phyloP scores from a whole-genome alignment of 2,329 filamentous ascomycete species.

The Hymenoscyphus occultus region DNA sequence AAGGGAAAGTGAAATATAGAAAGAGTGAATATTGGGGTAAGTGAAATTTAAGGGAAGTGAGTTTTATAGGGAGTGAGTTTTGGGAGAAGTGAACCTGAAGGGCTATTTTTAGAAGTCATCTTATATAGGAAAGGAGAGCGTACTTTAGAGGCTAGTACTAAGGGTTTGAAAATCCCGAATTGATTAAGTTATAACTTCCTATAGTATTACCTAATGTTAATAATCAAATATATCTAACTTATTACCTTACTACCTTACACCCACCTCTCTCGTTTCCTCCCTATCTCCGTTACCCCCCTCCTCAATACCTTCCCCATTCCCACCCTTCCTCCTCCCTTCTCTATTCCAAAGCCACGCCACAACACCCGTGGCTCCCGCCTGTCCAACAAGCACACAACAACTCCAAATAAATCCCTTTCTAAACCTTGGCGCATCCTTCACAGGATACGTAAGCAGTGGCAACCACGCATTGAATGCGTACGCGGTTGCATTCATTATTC shows the following conservation, averaged over 20 bases:
- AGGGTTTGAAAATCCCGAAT: too few relatives aligned
- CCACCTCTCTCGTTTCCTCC: not conserved
- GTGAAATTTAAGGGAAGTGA: too few relatives aligned
- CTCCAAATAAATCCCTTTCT: conserved; percentile 38
- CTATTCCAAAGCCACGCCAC: conserved; percentile 11
- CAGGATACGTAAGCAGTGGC: conserved; percentile 37
- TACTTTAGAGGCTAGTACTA: too few relatives aligned
- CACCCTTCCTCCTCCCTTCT: conserved; percentile 6
- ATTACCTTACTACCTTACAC: not conserved
- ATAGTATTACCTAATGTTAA: too few relatives aligned
- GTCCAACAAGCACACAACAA: conserved; percentile 1
- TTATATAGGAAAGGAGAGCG: too few relatives aligned
- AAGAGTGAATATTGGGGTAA: too few relatives aligned
- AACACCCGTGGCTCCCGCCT: not conserved
- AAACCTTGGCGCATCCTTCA: conserved; percentile 40
- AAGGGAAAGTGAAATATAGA: too few relatives aligned
- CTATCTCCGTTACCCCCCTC: not conserved
- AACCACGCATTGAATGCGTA: conserved; percentile 47
- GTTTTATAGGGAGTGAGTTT: too few relatives aligned
- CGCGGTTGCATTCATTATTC: conserved; percentile 45
- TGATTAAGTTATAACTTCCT: too few relatives aligned
- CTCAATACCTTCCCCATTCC: not conserved
- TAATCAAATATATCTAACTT: too few relatives aligned
- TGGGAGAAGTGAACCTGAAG: too few relatives aligned
- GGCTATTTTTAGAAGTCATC: too few relatives aligned